Conservation (phyloP, 225 moss, liverwort and hornwort genomes). For the Pseudisothecium myosuroides region DNA sequence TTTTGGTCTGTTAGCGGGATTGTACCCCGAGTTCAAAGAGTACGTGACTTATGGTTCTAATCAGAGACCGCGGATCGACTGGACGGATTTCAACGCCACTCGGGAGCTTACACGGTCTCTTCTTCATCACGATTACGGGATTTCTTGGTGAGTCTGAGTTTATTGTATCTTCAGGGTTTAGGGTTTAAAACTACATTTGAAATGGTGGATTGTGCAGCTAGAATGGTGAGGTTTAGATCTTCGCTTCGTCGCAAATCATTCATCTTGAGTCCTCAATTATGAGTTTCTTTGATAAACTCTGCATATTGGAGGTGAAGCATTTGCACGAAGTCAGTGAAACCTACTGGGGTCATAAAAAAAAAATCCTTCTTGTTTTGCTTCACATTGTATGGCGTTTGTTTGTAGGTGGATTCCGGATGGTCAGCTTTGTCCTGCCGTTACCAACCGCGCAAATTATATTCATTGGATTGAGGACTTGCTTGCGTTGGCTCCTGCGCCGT, state of each 20-base stretch:
- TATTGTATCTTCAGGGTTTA: background rate
- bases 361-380: background rate
- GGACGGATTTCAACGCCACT: conserved; percentile 95
- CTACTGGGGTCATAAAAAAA: background rate
- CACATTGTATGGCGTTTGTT: background rate
- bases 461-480: conserved; percentile 96
- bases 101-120: conserved; percentile 83
- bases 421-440: conserved; percentile 93
- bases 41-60: conserved; percentile 46
- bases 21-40: conserved; percentile 60
- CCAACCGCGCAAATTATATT: conserved; percentile 89
- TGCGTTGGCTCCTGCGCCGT: conserved; percentile 57
- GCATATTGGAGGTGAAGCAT: background rate
- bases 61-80: conserved; percentile 72
- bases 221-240: background rate
- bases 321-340: background rate
- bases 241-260: background rate
- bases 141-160: conserved; percentile 57
- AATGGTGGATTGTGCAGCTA: background rate
- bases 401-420: conserved; percentile 99
- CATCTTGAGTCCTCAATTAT: background rate
- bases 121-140: conserved; percentile 74
- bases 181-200: background rate
- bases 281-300: background rate
- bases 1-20: conserved; percentile 46